Evolutionary conservation across 1,284 basidiomycete genomes (phyloP).

Genomic region (Schizopora paradoxa): DNA sequence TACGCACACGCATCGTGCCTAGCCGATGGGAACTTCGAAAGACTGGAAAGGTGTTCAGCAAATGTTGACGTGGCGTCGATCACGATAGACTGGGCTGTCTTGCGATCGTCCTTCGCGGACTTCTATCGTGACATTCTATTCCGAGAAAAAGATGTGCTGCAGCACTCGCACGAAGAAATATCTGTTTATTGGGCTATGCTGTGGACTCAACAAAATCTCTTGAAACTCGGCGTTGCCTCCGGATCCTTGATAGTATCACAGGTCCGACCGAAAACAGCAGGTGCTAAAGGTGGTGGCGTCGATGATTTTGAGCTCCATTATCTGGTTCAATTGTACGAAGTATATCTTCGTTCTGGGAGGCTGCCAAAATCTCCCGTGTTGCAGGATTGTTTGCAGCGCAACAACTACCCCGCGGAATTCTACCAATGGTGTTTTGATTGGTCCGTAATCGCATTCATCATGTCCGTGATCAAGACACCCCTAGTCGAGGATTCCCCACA

Average conservation of each 20-base stretch:
- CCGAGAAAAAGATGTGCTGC: slow-evolving; percentile 38
- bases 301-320: slow-evolving; percentile 58
- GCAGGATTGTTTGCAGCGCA: slow-evolving; percentile 45
- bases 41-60: slow-evolving; percentile 35
- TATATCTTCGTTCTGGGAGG: slow-evolving; percentile 38
- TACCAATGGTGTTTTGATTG: slow-evolving; percentile 60
- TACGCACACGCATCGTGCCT: slow-evolving; percentile 60
- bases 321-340: slow-evolving; percentile 46
- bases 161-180: slow-evolving; percentile 60
- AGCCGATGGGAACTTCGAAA: slow-evolving; percentile 20
- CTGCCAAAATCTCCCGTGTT: slow-evolving; percentile 41
- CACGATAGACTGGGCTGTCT: slow-evolving; percentile 41
- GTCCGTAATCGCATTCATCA: slow-evolving; percentile 55
- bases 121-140: slow-evolving; percentile 43
- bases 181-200: slow-evolving; percentile 52
- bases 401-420: slow-evolving; percentile 35
- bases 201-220: slow-evolving; percentile 61
- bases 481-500: slow-evolving; percentile 27
- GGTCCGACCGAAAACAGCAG: slow-evolving; percentile 27
- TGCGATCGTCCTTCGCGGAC: slow-evolving; percentile 52
- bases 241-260: slow-evolving; percentile 53
- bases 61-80: slow-evolving; percentile 42
- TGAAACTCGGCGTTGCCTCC: slow-evolving; percentile 58
- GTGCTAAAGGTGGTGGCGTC: slow-evolving; percentile 29
- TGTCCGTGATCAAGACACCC: slow-evolving; percentile 51